Percentiles rank a stretch among this genome's conserved stretches.
These are phyloP conservation scores for Neurospora sp. DNA, from an alignment of 495 filamentous ascomycete species.

Conservation along the genomic window DNA sequence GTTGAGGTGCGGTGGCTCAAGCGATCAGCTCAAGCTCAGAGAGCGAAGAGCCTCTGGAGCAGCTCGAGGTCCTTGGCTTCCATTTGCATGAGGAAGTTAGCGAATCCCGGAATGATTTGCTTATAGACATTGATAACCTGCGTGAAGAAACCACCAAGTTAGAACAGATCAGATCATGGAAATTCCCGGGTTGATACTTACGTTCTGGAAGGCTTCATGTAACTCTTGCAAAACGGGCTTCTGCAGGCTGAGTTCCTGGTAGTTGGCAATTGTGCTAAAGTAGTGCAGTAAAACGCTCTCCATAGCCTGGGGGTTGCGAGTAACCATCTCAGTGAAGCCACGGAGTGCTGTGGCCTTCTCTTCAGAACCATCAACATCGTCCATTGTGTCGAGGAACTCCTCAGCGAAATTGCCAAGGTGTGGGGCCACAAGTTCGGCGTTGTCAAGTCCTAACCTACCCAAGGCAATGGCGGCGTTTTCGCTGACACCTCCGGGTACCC, in stretches of 20 bases:
- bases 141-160: background rate
- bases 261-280: slow-evolving; percentile 74
- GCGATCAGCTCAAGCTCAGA: background rate
- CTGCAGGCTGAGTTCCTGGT: slow-evolving; percentile 46
- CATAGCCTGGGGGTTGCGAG: slow-evolving; percentile 84
- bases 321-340: slow-evolving; percentile 77
- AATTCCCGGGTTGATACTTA: slow-evolving; percentile 12
- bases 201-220: slow-evolving; percentile 38
- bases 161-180: background rate
- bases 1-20: background rate
- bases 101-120: slow-evolving; percentile 75
- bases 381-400: slow-evolving; percentile 72
- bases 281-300: slow-evolving; percentile 73
- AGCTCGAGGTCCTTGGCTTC: slow-evolving; percentile 48
- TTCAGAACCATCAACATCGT: slow-evolving; percentile 76
- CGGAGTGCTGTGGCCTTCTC: slow-evolving; percentile 92
- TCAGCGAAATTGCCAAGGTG: slow-evolving; percentile 72
- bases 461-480: slow-evolving; percentile 94
- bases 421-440: slow-evolving; percentile 64
- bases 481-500: slow-evolving; percentile 81
- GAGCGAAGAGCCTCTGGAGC: slow-evolving; percentile 22
- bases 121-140: slow-evolving; percentile 78
- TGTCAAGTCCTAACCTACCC: slow-evolving; percentile 79
- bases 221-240: slow-evolving; percentile 36
- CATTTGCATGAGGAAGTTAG: slow-evolving; percentile 64